phyloP scores from a whole-genome alignment of 805 yeast species.

The Nakazawaea sp. region DNA sequence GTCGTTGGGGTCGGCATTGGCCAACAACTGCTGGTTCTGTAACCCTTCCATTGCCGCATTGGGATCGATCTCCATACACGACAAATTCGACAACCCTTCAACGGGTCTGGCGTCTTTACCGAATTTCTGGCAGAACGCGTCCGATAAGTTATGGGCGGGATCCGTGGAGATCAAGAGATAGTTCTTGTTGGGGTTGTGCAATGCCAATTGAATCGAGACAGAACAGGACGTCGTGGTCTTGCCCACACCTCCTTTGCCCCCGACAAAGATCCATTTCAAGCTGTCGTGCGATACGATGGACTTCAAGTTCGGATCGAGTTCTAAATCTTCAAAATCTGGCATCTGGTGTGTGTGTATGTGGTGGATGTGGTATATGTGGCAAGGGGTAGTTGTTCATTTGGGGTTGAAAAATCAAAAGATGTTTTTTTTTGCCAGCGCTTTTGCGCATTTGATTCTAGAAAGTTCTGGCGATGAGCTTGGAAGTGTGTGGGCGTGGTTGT shows the following conservation, averaged over 20 bases:
- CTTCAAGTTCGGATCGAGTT: slow-evolving; percentile 65
- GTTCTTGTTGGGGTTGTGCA: slow-evolving; percentile 69
- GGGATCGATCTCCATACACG: slow-evolving; percentile 99
- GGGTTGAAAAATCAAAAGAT: too few relatives aligned
- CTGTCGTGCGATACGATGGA: slow-evolving; percentile 57
- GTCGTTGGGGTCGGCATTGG: slow-evolving; percentile 46
- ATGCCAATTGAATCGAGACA: slow-evolving; percentile 88
- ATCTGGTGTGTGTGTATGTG: not conserved
- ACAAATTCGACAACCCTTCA: slow-evolving; percentile 78
- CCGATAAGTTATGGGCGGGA: slow-evolving; percentile 97
- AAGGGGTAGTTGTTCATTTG: not conserved
- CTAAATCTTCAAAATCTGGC: slow-evolving; percentile 37
- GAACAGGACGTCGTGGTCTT: slow-evolving; percentile 97
- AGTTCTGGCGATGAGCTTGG: too few relatives aligned
- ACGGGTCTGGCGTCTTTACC: slow-evolving; percentile 95
- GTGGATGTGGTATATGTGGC: not conserved
- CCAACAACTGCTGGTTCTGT: slow-evolving; percentile 41
- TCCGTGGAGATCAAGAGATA: slow-evolving; percentile 91
- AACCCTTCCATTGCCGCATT: slow-evolving; percentile 88
- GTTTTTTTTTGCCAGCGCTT: too few relatives aligned
- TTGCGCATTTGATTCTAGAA: too few relatives aligned
- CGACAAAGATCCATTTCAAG: slow-evolving; percentile 95
- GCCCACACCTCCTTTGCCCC: slow-evolving; percentile 99
- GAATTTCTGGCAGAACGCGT: slow-evolving; percentile 97
- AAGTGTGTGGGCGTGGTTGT: too few relatives aligned